phyloP scores from a whole-genome alignment of 257 asterid genomes.

The Agastache rugosa region DNA sequence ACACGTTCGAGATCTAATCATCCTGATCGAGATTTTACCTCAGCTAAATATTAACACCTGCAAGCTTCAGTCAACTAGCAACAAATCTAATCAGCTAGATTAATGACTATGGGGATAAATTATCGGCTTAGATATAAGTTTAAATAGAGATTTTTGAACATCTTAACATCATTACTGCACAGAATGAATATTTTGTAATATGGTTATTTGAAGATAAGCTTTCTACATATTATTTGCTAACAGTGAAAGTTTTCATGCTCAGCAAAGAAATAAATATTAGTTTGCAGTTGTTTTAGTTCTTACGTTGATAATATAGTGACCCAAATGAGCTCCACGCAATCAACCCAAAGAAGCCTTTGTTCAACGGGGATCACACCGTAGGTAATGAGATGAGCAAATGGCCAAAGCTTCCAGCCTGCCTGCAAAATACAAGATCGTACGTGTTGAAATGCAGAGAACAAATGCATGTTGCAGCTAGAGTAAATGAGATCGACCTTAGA shows the following conservation, averaged over 20 bases:
- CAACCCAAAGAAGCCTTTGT: slow-evolving; percentile 94
- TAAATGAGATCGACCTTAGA: background rate
- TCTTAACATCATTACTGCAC: background rate
- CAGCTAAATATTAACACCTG: no score
- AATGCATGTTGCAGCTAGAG: background rate
- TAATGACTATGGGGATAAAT: background rate
- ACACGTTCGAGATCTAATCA: background rate
- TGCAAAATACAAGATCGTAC: slow-evolving; percentile 28
- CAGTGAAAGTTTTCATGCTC: background rate
- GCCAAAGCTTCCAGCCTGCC: slow-evolving; percentile 99
- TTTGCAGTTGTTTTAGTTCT: slow-evolving; percentile 24
- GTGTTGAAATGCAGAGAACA: background rate
- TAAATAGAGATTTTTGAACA: background rate
- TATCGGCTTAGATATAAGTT: background rate
- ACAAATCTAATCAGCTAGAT: background rate
- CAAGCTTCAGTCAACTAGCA: background rate
- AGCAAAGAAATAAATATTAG: background rate
- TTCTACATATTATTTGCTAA: background rate
- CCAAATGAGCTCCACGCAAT: slow-evolving; percentile 86
- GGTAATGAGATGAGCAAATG: slow-evolving; percentile 86
- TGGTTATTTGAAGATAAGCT: background rate
- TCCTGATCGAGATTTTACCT: background rate
- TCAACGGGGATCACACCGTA: slow-evolving; percentile 84
- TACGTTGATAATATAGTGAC: slow-evolving; percentile 93
- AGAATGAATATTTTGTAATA: background rate